These are phyloP conservation scores for Peniophora sp. DNA, from an alignment of 1,284 basidiomycete species.

Conservation along the genomic window DNA sequence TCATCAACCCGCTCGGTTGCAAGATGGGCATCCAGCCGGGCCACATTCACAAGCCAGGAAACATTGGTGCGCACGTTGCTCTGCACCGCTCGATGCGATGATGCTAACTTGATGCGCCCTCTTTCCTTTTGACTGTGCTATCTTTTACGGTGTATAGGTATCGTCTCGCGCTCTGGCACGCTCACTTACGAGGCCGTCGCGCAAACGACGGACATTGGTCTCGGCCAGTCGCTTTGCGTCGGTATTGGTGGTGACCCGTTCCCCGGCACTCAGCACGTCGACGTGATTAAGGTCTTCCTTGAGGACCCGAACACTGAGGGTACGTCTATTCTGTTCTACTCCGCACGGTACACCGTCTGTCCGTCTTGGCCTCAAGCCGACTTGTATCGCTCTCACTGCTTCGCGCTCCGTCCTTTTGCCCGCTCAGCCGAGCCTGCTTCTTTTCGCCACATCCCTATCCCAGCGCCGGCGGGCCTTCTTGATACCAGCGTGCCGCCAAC, in stretches of 20 bases:
- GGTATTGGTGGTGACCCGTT: slow-evolving; percentile 99
- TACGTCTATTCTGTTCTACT: slow-evolving; percentile 18
- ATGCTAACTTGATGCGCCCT: too few species aligned
- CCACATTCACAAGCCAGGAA: slow-evolving; percentile 93
- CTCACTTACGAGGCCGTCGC: slow-evolving; percentile 89
- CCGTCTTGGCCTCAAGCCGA: too few species aligned
- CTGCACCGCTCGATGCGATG: too few species aligned
- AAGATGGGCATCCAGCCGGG: slow-evolving; percentile 99
- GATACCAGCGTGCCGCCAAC: too few species aligned
- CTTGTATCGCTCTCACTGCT: too few species aligned
- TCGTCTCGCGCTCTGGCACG: slow-evolving; percentile 96
- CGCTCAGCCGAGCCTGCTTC: too few species aligned
- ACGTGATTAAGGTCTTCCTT: slow-evolving; percentile 95
- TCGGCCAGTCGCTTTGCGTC: slow-evolving; percentile 95
- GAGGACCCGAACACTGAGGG: slow-evolving; percentile 91
- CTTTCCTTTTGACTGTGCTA: background rate
- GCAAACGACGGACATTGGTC: slow-evolving; percentile 92
- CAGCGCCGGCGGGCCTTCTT: too few species aligned
- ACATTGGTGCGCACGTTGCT: slow-evolving; percentile 60
- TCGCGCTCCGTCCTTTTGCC: too few species aligned
- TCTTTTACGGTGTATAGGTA: slow-evolving; percentile 43
- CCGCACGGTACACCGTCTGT: too few species aligned
- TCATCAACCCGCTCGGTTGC: slow-evolving; percentile 95
- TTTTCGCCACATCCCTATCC: too few species aligned
- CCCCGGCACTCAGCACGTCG: slow-evolving; percentile 93